phyloP scores from a whole-genome alignment of 306 rosid species.

The Ceratonia siliqua region DNA sequence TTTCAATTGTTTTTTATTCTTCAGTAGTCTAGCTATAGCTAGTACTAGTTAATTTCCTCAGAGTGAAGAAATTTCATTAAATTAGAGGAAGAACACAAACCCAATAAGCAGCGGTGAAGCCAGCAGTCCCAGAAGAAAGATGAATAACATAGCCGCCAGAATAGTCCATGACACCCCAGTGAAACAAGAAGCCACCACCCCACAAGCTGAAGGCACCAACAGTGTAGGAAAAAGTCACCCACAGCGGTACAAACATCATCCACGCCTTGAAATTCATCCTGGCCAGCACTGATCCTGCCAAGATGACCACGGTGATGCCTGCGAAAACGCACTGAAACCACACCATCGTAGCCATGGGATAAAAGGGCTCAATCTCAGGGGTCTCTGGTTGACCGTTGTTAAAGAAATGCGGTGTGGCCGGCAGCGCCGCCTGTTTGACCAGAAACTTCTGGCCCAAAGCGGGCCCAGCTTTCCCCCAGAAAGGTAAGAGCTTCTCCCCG shows the following conservation, averaged over 20 bases:
- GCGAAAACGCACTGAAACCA: slow-evolving; percentile 66
- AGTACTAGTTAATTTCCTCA: too few species aligned
- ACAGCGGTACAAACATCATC: slow-evolving; percentile 64
- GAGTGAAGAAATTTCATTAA: too few species aligned
- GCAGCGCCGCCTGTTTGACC: slow-evolving; percentile 19
- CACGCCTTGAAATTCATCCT: slow-evolving; percentile 58
- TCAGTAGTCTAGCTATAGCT: too few species aligned
- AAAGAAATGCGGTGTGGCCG: slow-evolving; percentile 24
- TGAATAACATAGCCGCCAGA: slow-evolving; percentile 75
- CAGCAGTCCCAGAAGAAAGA: slow-evolving; percentile 63
- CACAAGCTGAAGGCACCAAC: slow-evolving; percentile 58
- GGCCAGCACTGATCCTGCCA: slow-evolving; percentile 53
- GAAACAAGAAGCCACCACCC: slow-evolving; percentile 65
- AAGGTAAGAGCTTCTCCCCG: slow-evolving; percentile 45
- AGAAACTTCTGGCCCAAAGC: slow-evolving; percentile 50
- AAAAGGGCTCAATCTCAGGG: slow-evolving; percentile 27
- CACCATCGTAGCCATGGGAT: slow-evolving; percentile 61
- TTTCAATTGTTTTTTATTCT: too few species aligned
- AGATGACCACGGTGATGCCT: slow-evolving; percentile 37
- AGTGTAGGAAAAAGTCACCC: slow-evolving; percentile 59
- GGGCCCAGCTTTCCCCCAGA: slow-evolving; percentile 56
- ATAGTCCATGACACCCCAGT: slow-evolving; percentile 70
- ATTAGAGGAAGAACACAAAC: slow-evolving; percentile 29
- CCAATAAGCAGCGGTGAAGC: slow-evolving; percentile 66
- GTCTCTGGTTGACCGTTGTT: background rate